These are phyloP conservation scores for Phoma herbarum DNA, from an alignment of 2,329 filamentous ascomycete genomes.

Conservation along the genomic window DNA sequence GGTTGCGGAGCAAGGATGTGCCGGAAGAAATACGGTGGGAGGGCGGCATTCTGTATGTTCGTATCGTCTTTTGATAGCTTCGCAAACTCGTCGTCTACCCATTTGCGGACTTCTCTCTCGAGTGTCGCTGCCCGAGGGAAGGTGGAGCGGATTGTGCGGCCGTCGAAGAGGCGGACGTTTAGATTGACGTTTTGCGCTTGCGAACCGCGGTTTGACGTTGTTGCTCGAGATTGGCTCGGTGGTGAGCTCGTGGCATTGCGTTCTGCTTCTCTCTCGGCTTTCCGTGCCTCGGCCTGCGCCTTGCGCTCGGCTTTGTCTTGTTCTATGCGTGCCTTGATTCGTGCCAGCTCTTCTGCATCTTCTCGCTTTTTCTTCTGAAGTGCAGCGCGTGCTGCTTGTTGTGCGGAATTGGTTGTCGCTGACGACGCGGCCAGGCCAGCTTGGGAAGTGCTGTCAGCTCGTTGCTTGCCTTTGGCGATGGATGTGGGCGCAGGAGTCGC, in stretches of 20 bases:
- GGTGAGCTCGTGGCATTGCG: slow-evolving; percentile 17
- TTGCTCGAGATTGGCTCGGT: slow-evolving; percentile 16
- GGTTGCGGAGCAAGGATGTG: slow-evolving; percentile 81
- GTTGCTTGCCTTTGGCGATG: slow-evolving; percentile 52
- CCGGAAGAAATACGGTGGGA: slow-evolving; percentile 79
- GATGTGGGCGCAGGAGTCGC: slow-evolving; percentile 23
- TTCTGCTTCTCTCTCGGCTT: slow-evolving; percentile 46
- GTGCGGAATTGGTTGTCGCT: slow-evolving; percentile 48
- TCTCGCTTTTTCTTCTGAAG: slow-evolving; percentile 70
- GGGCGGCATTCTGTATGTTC: slow-evolving; percentile 32
- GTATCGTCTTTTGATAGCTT: slow-evolving; percentile 34
- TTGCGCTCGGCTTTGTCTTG: slow-evolving; percentile 76
- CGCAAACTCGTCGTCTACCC: slow-evolving; percentile 69
- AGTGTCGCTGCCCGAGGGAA: slow-evolving; percentile 74
- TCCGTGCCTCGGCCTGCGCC: slow-evolving; percentile 46
- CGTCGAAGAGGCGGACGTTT: slow-evolving; percentile 85
- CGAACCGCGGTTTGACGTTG: slow-evolving; percentile 61
- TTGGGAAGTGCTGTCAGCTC: slow-evolving; percentile 51
- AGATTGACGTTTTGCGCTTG: slow-evolving; percentile 56
- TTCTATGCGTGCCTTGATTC: slow-evolving; percentile 78
- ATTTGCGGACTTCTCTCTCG: slow-evolving; percentile 72
- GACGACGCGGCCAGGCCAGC: slow-evolving; percentile 46
- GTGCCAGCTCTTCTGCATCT: slow-evolving; percentile 71
- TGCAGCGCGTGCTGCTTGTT: slow-evolving; percentile 51
- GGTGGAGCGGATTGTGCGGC: slow-evolving; percentile 75